phyloP scores from a whole-genome alignment of 192 early-diverging fungal species.

The Linnemannia hyalina region DNA sequence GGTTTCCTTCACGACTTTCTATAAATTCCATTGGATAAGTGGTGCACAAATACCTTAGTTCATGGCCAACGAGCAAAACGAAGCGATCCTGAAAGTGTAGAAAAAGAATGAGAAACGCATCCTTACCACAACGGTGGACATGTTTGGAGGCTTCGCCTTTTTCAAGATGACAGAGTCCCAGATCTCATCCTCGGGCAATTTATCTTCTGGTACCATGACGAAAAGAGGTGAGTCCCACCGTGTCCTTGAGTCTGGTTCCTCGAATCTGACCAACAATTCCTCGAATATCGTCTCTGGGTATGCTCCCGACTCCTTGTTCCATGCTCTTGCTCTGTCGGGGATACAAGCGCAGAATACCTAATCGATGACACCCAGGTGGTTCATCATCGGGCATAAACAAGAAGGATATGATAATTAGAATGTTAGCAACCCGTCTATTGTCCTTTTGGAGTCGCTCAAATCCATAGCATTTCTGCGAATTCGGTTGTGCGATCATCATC shows the following conservation, averaged over 20 bases:
- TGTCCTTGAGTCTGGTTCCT: slow-evolving; percentile 92
- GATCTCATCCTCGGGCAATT: slow-evolving; percentile 76
- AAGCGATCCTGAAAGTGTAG: not conserved
- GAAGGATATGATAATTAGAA: not conserved
- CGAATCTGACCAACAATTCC: slow-evolving; percentile 87
- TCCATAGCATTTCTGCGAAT: not conserved
- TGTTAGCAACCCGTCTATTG: not conserved
- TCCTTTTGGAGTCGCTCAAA: not conserved
- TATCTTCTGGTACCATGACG: slow-evolving; percentile 83
- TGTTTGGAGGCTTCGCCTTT: slow-evolving; percentile 83
- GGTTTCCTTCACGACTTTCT: slow-evolving; percentile 90
- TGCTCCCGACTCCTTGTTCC: slow-evolving; percentile 32
- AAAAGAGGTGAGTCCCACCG: slow-evolving; percentile 99
- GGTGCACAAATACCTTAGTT: not conserved
- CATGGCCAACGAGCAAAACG: not conserved
- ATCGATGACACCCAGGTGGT: not conserved
- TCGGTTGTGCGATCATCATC: not conserved
- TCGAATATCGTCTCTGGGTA: slow-evolving; percentile 74
- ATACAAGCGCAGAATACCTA: slow-evolving; percentile 50
- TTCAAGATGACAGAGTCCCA: slow-evolving; percentile 82
- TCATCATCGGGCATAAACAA: not conserved
- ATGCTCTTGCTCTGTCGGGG: slow-evolving; percentile 38
- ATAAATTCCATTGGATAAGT: not conserved
- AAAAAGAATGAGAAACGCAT: not conserved
- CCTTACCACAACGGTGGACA: slow-evolving; percentile 85